phyloP scores from a whole-genome alignment of 345 rosid species.

The Lepidium didymum region DNA sequence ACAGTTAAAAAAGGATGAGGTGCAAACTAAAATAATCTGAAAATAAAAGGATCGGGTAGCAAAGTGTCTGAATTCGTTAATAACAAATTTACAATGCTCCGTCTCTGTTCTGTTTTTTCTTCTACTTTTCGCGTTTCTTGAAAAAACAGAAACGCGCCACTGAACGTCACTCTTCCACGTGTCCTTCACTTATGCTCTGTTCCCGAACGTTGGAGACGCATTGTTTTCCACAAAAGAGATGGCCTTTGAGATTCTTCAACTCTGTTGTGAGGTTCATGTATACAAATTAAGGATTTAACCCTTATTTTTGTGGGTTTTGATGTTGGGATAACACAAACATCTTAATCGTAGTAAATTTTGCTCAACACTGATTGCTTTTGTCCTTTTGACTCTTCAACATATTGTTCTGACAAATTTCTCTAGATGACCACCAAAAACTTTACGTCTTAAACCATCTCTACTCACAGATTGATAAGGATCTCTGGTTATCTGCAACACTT shows the following conservation, averaged over 20 bases:
- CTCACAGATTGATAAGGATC: no score
- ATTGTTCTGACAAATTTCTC: no score
- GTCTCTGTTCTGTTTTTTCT: background rate
- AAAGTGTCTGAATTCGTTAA: background rate
- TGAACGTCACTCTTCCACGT: background rate
- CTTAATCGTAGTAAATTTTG: no score
- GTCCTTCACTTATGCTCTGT: background rate
- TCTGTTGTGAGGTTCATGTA: background rate
- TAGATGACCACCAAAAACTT: no score
- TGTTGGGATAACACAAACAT: no score
- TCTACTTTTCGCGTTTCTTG: background rate
- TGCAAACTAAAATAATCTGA: background rate
- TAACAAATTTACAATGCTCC: no score
- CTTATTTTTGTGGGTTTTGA: no score
- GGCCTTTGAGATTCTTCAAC: background rate
- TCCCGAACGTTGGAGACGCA: background rate
- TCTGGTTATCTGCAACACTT: no score
- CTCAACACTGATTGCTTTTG: no score
- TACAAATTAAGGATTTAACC: background rate
- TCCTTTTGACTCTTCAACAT: no score
- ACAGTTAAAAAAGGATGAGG: background rate
- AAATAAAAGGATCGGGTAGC: background rate
- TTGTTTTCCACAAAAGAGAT: background rate
- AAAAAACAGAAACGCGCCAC: slow-evolving; percentile 6
- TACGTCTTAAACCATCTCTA: no score